A percentile compares a stretch with the other conserved stretches of the same genome.
phyloP scores from a whole-genome alignment of 768 basidiomycete species.

The Lactifluus hygrophoroides region DNA sequence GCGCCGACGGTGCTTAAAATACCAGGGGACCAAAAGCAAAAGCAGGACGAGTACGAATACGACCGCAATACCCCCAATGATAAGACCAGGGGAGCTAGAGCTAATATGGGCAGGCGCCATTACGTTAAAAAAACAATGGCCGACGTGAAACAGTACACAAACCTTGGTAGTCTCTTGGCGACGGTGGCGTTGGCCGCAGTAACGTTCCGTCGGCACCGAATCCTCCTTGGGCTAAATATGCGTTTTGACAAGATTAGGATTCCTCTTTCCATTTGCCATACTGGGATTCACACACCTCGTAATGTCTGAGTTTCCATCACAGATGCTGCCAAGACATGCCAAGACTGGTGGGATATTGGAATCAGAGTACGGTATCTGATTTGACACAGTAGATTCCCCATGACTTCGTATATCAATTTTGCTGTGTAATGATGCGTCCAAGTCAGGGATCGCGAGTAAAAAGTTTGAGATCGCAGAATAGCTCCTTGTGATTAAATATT shows the following conservation, averaged over 20 bases:
- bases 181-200: not conserved
- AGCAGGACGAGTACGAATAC: not conserved
- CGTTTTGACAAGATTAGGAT: not conserved
- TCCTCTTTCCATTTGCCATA: no score
- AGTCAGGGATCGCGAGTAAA: not conserved
- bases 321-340: not conserved
- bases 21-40: not conserved
- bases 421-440: not conserved
- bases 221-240: not conserved
- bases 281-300: constrained; percentile 1
- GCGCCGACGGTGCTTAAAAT: not conserved
- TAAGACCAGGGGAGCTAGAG: not conserved
- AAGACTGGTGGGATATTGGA: not conserved
- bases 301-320: not conserved
- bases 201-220: not conserved
- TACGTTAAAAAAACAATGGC: not conserved
- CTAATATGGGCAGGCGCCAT: not conserved
- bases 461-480: not conserved
- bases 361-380: not conserved
- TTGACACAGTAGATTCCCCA: not conserved
- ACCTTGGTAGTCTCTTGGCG: not conserved
- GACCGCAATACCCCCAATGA: not conserved
- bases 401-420: not conserved
- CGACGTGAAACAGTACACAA: not conserved
- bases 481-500: not conserved